Percentiles rank a stretch among this genome's conserved stretches.
These are phyloP conservation scores for Wickerhamiella azyma DNA, from an alignment of 805 yeast species.

Conservation along the genomic window DNA sequence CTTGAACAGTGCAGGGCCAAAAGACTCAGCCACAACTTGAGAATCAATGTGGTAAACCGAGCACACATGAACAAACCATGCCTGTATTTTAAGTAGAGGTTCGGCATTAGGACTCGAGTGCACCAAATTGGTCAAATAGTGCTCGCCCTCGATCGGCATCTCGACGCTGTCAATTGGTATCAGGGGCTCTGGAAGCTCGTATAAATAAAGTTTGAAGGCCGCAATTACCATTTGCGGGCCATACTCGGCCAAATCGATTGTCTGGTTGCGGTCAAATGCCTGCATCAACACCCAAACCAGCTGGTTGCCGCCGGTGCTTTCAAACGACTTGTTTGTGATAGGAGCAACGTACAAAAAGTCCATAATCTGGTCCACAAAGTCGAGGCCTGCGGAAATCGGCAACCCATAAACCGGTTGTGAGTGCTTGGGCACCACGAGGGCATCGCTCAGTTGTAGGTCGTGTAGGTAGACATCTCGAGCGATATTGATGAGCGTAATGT, in stretches of 20 bases:
- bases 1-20: conserved; percentile 46
- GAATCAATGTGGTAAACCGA: conserved; percentile 3
- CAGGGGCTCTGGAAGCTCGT: conserved; percentile 40
- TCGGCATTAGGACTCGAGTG: conserved; percentile 21
- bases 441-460: conserved; percentile 41
- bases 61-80: conserved; percentile 7
- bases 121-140: conserved; percentile 30
- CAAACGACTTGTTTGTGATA: conserved; percentile 6
- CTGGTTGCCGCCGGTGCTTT: conserved; percentile 9
- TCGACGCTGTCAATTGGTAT: conserved; percentile 36
- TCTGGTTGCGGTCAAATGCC: conserved; percentile 35
- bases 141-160: conserved; percentile 41
- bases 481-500: conserved; percentile 63
- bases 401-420: conserved; percentile 24
- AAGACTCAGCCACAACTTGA: conserved; percentile 29
- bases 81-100: background rate
- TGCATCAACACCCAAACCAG: conserved; percentile 15
- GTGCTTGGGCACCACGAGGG: conserved; percentile 37
- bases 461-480: conserved; percentile 62
- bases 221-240: conserved; percentile 40
- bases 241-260: conserved; percentile 42
- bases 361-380: conserved; percentile 6
- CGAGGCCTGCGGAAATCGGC: conserved; percentile 14
- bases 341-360: conserved; percentile 10
- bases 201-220: conserved; percentile 32